Evolutionary conservation across 2,329 filamentous ascomycete genomes (phyloP).

Genomic region (Shiraia sp.): DNA sequence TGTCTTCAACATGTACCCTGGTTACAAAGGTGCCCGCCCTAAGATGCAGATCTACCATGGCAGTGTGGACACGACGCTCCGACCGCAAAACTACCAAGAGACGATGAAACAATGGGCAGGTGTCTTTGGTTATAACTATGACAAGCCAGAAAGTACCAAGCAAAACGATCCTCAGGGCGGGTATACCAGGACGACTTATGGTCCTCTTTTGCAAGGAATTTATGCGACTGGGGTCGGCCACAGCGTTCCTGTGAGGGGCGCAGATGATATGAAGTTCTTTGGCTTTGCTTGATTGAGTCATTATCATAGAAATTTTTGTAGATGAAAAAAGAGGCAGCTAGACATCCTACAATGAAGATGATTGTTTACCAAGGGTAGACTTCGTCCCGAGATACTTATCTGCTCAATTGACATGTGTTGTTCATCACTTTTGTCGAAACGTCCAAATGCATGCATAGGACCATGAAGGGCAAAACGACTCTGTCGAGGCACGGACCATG

Average conservation of each 20-base stretch:
- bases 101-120: constrained; percentile 45
- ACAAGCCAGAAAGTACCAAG: constrained; percentile 34
- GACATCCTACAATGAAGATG: too few species aligned
- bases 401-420: too few species aligned
- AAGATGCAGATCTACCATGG: constrained; percentile 65
- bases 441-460: too few species aligned
- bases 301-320: background rate
- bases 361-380: too few species aligned
- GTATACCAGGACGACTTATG: constrained; percentile 38
- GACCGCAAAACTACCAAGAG: constrained; percentile 61
- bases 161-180: constrained; percentile 33
- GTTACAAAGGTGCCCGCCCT: constrained; percentile 55
- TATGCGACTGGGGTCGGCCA: constrained; percentile 42
- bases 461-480: too few species aligned
- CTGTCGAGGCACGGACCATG: too few species aligned
- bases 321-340: too few species aligned
- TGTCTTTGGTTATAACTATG: constrained; percentile 38
- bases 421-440: too few species aligned
- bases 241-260: constrained; percentile 38
- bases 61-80: constrained; percentile 54
- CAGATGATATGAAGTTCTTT: constrained; percentile 42
- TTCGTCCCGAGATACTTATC: too few species aligned
- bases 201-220: constrained; percentile 40
- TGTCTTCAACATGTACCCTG: constrained; percentile 55
- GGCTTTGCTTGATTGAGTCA: constrained; percentile 22